Base-by-base conservation (phyloP, 768 basidiomycete genomes). In the Lactarius hengduanensis region DNA sequence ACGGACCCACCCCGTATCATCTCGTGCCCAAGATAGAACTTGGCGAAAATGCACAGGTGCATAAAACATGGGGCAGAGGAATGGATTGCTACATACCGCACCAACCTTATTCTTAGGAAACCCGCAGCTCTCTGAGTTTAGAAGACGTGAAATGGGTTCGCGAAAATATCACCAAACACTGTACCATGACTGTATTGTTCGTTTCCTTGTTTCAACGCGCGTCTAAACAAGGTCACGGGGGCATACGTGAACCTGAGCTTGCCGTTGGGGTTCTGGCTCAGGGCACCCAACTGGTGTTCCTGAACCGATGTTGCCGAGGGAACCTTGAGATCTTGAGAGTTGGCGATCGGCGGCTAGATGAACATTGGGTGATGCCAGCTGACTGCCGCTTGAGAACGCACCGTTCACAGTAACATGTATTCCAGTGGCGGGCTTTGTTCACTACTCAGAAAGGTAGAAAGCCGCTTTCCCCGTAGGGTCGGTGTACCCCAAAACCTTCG, bases 401-500 rank as follows among this genome's bases (percentile, higher is more conserved):
- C 41, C 20, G 56, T 9, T 32, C 4, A 0, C 43, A n/a, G 43
- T 7, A 13, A 64, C 26, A n/a, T 15, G 13, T 40, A 47, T 28
- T 53, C n/a, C 20, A 9, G 18, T 56, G 5, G 30, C 18, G 30
- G 20, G 43, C 22, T 50, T 28, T 4, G 13, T 53, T 22, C 22
- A 2, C 10, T 50, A 22, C 20, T 22, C 50, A 26, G 26, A 4
- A 26, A 15, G 2, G 3, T n/a, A 3, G 20, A 45, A 26, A 50
- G 47, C 22, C 2, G 9, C n/a, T 3, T 50, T 50, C 47, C 47
- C 22, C 11, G 47, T 50, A 50, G 4, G 9, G 47, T 11, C 18
- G 36, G 40, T 43, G 41, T 34, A 53, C 65, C 55, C 60, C 61
- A 50, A 61, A 66, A 53, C 38, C 30, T 9, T 62, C 36, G 20